These are phyloP conservation scores for Aspergillus conjunctus DNA, from an alignment of 495 filamentous ascomycete species.

Conservation along the genomic window DNA sequence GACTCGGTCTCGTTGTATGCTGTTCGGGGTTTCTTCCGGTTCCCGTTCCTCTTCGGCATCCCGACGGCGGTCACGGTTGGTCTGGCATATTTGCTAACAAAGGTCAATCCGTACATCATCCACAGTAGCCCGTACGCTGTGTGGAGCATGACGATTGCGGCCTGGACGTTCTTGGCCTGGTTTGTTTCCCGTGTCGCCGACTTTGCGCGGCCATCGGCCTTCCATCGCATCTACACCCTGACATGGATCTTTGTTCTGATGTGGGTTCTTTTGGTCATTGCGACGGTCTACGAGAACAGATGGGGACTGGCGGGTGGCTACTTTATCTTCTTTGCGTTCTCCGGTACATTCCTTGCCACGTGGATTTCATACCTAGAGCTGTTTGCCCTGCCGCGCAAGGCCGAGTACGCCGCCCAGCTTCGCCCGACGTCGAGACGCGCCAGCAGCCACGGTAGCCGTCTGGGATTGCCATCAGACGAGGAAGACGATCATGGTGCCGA, in stretches of 20 bases:
- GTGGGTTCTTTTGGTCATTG: slow-evolving; percentile 71
- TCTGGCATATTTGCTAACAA: slow-evolving; percentile 72
- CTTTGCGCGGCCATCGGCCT: slow-evolving; percentile 79
- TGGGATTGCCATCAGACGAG: slow-evolving; percentile 37
- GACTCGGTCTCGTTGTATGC: slow-evolving; percentile 69
- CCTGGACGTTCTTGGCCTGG: slow-evolving; percentile 82
- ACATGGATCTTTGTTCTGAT: slow-evolving; percentile 79
- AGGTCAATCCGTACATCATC: slow-evolving; percentile 82
- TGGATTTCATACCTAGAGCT: slow-evolving; percentile 76
- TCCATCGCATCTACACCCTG: slow-evolving; percentile 77
- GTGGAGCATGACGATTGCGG: slow-evolving; percentile 80
- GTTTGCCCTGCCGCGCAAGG: slow-evolving; percentile 73
- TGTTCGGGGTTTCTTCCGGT: slow-evolving; percentile 79
- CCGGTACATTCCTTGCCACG: slow-evolving; percentile 71
- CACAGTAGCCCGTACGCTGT: slow-evolving; percentile 86
- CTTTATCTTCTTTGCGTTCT: slow-evolving; percentile 78
- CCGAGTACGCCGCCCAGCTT: slow-evolving; percentile 55
- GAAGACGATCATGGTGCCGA: slow-evolving; percentile 39
- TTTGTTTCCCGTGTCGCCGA: slow-evolving; percentile 80
- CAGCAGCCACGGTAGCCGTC: slow-evolving; percentile 47
- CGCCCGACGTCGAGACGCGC: slow-evolving; percentile 37
- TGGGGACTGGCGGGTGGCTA: slow-evolving; percentile 76
- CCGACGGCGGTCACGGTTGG: slow-evolving; percentile 71
- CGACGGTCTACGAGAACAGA: slow-evolving; percentile 73
- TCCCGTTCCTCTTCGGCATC: slow-evolving; percentile 72